Evolutionary conservation across 176 grass and related monocot species (phyloP), one percentile per base, ranked within the genome.

Genomic region (Cymbopogon citratus): DNA sequence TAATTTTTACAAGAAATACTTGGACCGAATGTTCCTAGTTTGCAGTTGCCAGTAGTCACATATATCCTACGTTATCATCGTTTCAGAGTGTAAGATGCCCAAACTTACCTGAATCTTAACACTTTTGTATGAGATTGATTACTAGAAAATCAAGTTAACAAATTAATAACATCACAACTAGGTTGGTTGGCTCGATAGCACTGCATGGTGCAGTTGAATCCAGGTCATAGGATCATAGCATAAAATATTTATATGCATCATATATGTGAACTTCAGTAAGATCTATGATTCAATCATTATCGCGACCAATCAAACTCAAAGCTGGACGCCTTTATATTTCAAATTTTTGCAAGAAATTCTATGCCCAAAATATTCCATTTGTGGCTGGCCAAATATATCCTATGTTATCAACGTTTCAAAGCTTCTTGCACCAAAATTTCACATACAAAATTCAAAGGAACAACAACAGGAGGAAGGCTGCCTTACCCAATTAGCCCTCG

Each of bases 401-500:
- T 74, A 66, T 54, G 1, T n/a, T n/a, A n/a, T n/a, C n/a, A n/a
- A n/a, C n/a, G n/a, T 36, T 66, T 73, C 5, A 59, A 5, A 73
- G 26, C 41, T 78, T 78, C 41, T 78, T 78, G 45, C 21, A 52
- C 35, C 57, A 81, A 64, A 57, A 3, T 25, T 59, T 66, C 27
- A 74, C 43, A 66, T 56, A 24, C 48, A 69, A 63, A 73, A n/a
- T n/a, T n/a, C n/a, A n/a, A n/a, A n/a, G n/a, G n/a, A 1, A 68
- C 8, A 33, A 66, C 16, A 74, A 68, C 40, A 12, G 48, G 28
- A 19, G 64, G 68, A 68, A 69, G 62, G 38, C 31, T 31, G 31
- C 36, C 79, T 86, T 86, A 90, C 88, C 74, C 46, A 60, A 73
- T 67, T 14, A 78, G 16, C 36, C 34, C n/a, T 48, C 4, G 6